Percentiles rank a stretch among this genome's conserved stretches.
phyloP scores from a whole-genome alignment of 2,329 filamentous ascomycete species.

The Trichoderma atrobrunneum region DNA sequence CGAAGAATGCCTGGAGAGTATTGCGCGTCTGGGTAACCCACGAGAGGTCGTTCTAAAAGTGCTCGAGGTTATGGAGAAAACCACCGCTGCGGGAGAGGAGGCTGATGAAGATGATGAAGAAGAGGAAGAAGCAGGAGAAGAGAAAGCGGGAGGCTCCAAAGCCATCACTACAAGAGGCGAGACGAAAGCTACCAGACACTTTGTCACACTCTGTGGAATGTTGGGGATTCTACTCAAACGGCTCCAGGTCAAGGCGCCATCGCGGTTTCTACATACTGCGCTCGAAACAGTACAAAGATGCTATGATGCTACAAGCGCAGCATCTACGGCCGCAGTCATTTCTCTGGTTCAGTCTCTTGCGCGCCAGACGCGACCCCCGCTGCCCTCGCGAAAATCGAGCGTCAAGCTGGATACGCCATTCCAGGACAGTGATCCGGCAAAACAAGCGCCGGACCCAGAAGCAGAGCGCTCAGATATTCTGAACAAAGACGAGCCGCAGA shows the following conservation, averaged over 20 bases:
- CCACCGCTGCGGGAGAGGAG: conserved; percentile 29
- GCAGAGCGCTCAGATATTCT: conserved; percentile 37
- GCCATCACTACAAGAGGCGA: conserved; percentile 22
- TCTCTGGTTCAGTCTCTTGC: conserved; percentile 69
- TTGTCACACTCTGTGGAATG: conserved; percentile 68
- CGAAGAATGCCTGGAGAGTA: conserved; percentile 68
- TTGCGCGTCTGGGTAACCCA: conserved; percentile 75
- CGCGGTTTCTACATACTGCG: conserved; percentile 74
- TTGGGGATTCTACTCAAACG: conserved; percentile 70
- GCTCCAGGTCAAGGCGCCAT: conserved; percentile 74
- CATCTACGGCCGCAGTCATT: conserved; percentile 67
- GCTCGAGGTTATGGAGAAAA: conserved; percentile 65
- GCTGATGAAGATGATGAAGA: background rate
- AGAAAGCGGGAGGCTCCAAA: conserved; percentile 19
- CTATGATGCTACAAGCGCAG: conserved; percentile 62
- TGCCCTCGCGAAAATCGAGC: conserved; percentile 59
- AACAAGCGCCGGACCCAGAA: conserved; percentile 62
- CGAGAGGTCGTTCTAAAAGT: conserved; percentile 79
- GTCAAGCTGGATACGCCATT: conserved; percentile 53
- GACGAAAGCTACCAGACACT: conserved; percentile 43
- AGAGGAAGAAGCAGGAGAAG: conserved; percentile 21
- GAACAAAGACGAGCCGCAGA: conserved; percentile 55
- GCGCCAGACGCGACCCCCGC: conserved; percentile 61
- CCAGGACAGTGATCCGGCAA: conserved; percentile 52
- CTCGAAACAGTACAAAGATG: conserved; percentile 67